Evolutionary conservation across 2,329 filamentous ascomycete genomes (phyloP), one percentile per base, ranked within the genome.

Genomic region (Paramyrothecium sp.): DNA sequence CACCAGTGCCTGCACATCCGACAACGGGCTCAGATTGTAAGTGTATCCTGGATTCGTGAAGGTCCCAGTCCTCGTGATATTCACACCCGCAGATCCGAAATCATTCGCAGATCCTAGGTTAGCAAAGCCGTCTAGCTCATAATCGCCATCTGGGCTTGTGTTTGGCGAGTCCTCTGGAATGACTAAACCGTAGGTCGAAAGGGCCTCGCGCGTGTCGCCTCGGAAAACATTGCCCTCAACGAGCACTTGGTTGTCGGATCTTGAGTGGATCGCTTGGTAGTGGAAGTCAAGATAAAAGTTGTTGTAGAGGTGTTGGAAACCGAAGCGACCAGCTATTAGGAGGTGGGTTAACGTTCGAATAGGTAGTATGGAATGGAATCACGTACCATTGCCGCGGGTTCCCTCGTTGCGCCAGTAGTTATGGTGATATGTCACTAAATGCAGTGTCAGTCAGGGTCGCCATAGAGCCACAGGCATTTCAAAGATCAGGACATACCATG

Each of bases 81-180:
- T 84, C 47, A 82, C 74, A 1, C 67, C 67, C 0, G 78, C 77
- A 3, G 65, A 59, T 1, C 81, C 81, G 64, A 76, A 84, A 48
- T 83, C 79, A 61, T 84, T 71, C 48, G 79, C 73, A 2, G 79
- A 77, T 23, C 81, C 81, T n/a, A 83, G 67, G 58, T 84, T 84
- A 2, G 79, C 80, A 64, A 73, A 84, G 0, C 81, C 81, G 60
- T 84, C 81, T 22, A 83, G 69, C 63, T 84, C 81, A 61, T 76
- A 76, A 52, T 84, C 81, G 1, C 81, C 81, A 10, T 80, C 80
- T 1, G 75, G 73, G 57, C 75, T 77, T 0, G 80, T 83, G 57
- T 84, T 84, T 0, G 81, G 81, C 47, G 77, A 80, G 58, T 84
- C 81, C 51, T 76, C 71, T 0, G 82, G 82, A n/a, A 84, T 79